Base-by-base conservation (phyloP, 2,329 filamentous ascomycete genomes). In the Fusarium bulbicola region DNA sequence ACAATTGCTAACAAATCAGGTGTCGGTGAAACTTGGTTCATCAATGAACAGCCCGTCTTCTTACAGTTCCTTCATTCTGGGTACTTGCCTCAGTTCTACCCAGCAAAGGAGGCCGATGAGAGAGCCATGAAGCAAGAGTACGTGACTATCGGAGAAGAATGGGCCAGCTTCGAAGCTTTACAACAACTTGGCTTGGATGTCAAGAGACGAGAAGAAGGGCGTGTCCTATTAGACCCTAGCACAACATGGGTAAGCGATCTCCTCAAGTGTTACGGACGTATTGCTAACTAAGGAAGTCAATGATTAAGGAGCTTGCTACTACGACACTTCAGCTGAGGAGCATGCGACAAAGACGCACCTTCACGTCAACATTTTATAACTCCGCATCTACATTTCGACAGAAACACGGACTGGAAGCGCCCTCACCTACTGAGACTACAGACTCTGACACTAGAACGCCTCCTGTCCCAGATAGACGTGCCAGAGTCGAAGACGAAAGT, bases 11-110 rank as follows among this genome's bases (percentile, higher is more conserved):
- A 73, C 15, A 1, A 6, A 6, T 11, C 10, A 73, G 70, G 58
- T 2, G 24, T 73, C 6, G 70, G 70, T 7, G 70, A 73, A 12
- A 73, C 70, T 0, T 73, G 70, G 70, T 73, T 73, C 3, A 56
- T 73, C 7, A 71, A 73, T 5, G 66, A 73, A 3, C 50, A 70
- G 15, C 66, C 70, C 0, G 49, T 73, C 0, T 73, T 73, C 9
- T 11, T 73, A 1, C 70, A 73, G 18, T 73, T 73, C 5, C 37
- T 73, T 3, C 70, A 73, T 21, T 73, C 61, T 5, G 61, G 53
- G 13, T 73, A 73, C 3, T 15, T 63, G 0, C 70, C 70, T 1
- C 70, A 67, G 3, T 71, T 73, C 21, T 73, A 63, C 6, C 70
- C 70, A 4, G 42, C 49, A 1, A 70, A 56, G 9, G 70, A 70